Conservation (phyloP, 805 yeast species). For the Ogataea pini region DNA sequence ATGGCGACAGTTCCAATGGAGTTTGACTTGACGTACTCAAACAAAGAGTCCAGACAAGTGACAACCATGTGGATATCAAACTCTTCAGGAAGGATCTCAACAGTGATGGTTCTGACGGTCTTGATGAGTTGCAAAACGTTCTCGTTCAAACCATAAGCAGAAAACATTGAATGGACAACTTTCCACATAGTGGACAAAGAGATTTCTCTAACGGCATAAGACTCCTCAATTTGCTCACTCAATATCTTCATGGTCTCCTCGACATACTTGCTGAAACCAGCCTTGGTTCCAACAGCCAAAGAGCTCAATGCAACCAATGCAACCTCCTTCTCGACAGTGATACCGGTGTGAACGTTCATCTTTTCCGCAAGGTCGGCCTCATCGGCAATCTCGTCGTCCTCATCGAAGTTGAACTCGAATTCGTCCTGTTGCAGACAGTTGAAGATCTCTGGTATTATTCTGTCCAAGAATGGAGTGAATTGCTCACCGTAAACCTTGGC, state of each 20-base stretch:
- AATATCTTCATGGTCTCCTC: constrained; percentile 66
- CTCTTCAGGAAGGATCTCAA: constrained; percentile 70
- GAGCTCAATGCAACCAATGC: constrained; percentile 91
- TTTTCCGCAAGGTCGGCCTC: constrained; percentile 69
- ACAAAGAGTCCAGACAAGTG: constrained; percentile 70
- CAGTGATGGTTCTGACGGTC: constrained; percentile 66
- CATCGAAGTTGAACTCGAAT: constrained; percentile 63
- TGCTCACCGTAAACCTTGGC: constrained; percentile 93
- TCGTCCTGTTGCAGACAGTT: constrained; percentile 86
- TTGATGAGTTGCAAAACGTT: constrained; percentile 59
- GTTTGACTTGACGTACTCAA: constrained; percentile 55
- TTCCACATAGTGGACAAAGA: constrained; percentile 84
- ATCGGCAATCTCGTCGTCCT: constrained; percentile 49
- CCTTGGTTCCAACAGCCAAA: constrained; percentile 84
- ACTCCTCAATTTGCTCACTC: constrained; percentile 73
- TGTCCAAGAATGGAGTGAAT: constrained; percentile 81
- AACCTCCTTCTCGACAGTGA: constrained; percentile 93
- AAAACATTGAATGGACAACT: constrained; percentile 69
- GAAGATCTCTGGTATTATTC: constrained; percentile 80
- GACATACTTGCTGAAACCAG: constrained; percentile 73
- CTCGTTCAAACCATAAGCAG: constrained; percentile 55
- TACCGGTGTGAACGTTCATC: constrained; percentile 88
- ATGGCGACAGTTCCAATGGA: constrained; percentile 73
- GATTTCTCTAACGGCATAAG: constrained; percentile 89
- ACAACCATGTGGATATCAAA: constrained; percentile 82